phyloP scores from a whole-genome alignment of 306 rosid species.

The Dryas alaskensis region DNA sequence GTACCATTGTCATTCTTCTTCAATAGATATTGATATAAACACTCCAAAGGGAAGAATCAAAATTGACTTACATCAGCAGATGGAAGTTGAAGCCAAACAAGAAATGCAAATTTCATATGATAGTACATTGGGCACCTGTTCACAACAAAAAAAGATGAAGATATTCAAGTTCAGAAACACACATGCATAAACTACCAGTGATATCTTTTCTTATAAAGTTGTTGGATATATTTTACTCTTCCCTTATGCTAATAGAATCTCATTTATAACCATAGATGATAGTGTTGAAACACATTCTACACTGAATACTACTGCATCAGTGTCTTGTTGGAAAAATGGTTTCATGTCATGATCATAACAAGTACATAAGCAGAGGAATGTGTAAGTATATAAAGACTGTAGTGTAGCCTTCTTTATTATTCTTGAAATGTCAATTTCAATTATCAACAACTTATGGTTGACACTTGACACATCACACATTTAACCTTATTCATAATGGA shows the following conservation, averaged over 20 bases:
- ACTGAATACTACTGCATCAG: background rate
- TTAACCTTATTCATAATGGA: background rate
- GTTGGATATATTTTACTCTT: background rate
- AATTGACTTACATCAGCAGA: conserved; percentile 52
- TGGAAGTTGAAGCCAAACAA: conserved; percentile 99
- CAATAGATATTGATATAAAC: background rate
- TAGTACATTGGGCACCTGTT: conserved; percentile 89
- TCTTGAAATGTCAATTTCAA: background rate
- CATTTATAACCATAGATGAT: background rate
- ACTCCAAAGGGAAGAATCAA: conserved; percentile 2
- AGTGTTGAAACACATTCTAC: background rate
- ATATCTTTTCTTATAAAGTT: background rate
- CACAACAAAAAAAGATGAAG: conserved; percentile 7
- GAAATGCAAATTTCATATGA: conserved; percentile 88
- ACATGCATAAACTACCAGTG: background rate
- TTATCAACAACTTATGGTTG: background rate
- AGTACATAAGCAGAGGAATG: background rate
- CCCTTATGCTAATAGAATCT: background rate
- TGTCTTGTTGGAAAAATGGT: background rate
- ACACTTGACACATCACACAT: background rate
- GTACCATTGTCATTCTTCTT: background rate
- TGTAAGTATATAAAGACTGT: background rate
- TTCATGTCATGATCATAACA: background rate
- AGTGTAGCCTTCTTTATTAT: background rate
- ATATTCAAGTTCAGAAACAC: background rate